These are phyloP conservation scores for Umbelopsis sp. DNA, from an alignment of 192 early-diverging fungal genomes.

Conservation along the genomic window DNA sequence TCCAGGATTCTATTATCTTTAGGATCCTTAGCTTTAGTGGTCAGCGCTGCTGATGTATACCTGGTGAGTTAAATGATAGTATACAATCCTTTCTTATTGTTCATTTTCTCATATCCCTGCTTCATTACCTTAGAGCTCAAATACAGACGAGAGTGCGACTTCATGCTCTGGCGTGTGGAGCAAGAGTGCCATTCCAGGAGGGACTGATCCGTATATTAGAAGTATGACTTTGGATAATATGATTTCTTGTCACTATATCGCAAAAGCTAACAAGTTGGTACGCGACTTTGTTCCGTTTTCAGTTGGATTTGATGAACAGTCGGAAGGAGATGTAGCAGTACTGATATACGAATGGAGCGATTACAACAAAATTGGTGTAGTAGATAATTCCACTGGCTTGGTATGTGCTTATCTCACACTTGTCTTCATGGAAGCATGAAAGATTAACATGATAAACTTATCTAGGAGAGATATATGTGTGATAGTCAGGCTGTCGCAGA, in stretches of 20 bases:
- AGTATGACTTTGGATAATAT: constrained; percentile 18
- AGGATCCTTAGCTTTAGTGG: background rate
- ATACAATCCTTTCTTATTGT: background rate
- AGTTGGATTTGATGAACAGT: constrained; percentile 31
- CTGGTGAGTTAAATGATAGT: background rate
- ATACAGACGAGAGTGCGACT: constrained; percentile 30
- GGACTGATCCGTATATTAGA: constrained; percentile 36
- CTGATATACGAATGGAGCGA: constrained; percentile 53
- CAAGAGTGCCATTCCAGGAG: constrained; percentile 38
- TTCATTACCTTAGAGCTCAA: constrained; percentile 22
- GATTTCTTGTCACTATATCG: too few species aligned
- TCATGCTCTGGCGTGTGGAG: constrained; percentile 39
- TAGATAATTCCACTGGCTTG: constrained; percentile 20
- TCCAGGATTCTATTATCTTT: background rate
- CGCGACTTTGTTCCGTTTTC: background rate
- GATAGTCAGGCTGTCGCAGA: constrained; percentile 53
- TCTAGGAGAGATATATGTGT: constrained; percentile 54
- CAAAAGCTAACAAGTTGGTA: background rate
- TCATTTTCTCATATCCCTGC: background rate
- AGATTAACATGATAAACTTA: background rate
- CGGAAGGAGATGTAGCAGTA: constrained; percentile 42
- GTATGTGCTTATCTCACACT: background rate
- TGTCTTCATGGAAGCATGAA: background rate
- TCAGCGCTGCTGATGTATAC: background rate
- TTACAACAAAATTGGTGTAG: constrained; percentile 40